Conservation (phyloP, 2,329 filamentous ascomycete genomes). For the Phaeosphaeria sp. region DNA sequence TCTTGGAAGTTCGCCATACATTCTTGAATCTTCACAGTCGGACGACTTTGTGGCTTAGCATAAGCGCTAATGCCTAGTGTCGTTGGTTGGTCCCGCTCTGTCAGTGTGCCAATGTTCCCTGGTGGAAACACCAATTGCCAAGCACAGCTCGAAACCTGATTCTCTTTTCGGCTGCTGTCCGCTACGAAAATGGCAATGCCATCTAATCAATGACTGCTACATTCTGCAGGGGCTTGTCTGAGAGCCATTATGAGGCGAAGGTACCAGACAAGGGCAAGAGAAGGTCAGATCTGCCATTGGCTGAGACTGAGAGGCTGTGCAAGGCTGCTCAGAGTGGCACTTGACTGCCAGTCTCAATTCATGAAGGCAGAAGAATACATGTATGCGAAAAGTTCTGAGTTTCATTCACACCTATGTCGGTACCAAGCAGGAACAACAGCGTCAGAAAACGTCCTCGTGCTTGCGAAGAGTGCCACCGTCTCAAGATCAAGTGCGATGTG, state of each 20-base stretch:
- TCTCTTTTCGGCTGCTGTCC: not conserved
- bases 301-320: not conserved
- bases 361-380: not conserved
- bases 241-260: not conserved
- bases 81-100: not conserved
- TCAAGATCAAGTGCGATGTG: constrained; percentile 40
- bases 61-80: not conserved
- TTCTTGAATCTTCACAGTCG: not conserved
- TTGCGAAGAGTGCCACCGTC: constrained; percentile 38
- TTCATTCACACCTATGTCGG: not conserved
- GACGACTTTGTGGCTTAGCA: not conserved
- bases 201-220: not conserved
- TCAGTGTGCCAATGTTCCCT: not conserved
- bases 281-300: not conserved
- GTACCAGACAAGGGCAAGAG: not conserved
- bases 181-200: not conserved
- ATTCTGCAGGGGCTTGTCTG: not conserved
- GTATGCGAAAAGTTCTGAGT: not conserved
- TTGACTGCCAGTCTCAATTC: not conserved
- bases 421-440: not conserved
- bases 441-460: constrained; percentile 32
- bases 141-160: not conserved
- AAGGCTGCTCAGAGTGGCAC: not conserved
- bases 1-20: not conserved
- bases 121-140: not conserved